Evolutionary conservation across 1,284 basidiomycete species (phyloP).

Genomic region (Heterobasidion irregulare): DNA sequence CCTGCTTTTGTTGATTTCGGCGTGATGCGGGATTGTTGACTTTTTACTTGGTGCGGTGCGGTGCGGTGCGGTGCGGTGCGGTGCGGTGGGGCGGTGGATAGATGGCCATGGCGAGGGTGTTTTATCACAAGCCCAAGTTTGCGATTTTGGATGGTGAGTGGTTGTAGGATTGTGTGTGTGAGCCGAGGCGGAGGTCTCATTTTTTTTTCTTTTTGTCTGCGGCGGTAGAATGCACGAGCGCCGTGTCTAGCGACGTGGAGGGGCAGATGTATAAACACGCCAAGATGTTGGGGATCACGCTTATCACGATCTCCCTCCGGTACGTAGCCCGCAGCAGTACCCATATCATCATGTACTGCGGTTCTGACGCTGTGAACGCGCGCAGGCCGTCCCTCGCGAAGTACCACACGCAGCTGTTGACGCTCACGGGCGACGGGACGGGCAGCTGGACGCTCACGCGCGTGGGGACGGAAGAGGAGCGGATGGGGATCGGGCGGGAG

Average conservation of each 20-base stretch:
- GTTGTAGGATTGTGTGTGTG: background rate
- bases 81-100: slow-evolving; percentile 16
- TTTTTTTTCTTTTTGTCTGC: background rate
- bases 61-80: too few species aligned
- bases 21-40: background rate
- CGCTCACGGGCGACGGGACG: slow-evolving; percentile 58
- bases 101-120: slow-evolving; percentile 83
- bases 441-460: slow-evolving; percentile 64
- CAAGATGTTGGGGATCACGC: slow-evolving; percentile 86
- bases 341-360: background rate
- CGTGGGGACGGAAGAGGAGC: slow-evolving; percentile 65
- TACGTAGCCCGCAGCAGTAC: slow-evolving; percentile 17
- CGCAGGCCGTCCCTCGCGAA: slow-evolving; percentile 71
- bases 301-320: slow-evolving; percentile 87
- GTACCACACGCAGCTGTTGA: slow-evolving; percentile 79
- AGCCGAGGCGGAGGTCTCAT: background rate
- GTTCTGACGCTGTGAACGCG: background rate
- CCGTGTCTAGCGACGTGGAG: slow-evolving; percentile 95
- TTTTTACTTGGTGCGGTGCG: too few species aligned
- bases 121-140: slow-evolving; percentile 78
- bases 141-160: slow-evolving; percentile 65
- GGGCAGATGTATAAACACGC: slow-evolving; percentile 94
- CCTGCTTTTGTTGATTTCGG: background rate
- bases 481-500: slow-evolving; percentile 67
- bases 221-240: slow-evolving; percentile 82